Percentiles rank a stretch among this genome's conserved stretches.
phyloP scores from a whole-genome alignment of 2,329 filamentous ascomycete genomes.

The Aspergillus ochraceoroseus region DNA sequence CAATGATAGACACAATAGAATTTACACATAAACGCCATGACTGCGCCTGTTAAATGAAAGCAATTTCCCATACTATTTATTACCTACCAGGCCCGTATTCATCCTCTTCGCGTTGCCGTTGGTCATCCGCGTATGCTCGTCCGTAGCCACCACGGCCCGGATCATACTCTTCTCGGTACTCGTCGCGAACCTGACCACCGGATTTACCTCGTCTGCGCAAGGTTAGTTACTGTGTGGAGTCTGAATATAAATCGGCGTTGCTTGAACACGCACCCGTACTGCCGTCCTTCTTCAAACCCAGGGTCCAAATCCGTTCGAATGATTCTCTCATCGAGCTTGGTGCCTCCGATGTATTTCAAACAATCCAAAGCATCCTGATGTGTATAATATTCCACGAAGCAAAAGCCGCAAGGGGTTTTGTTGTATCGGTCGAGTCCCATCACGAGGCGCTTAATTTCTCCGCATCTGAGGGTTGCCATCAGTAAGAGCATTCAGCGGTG shows the following conservation, averaged over 20 bases:
- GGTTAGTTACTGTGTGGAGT: constrained; percentile 4
- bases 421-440: constrained; percentile 97
- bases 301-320: constrained; percentile 94
- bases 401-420: constrained; percentile 98
- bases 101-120: constrained; percentile 53
- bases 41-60: constrained; percentile 23
- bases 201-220: constrained; percentile 71
- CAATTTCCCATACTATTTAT: constrained; percentile 3
- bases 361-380: constrained; percentile 96
- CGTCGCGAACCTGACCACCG: constrained; percentile 92
- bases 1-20: constrained; percentile 28
- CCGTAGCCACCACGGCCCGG: constrained; percentile 89
- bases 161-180: constrained; percentile 96
- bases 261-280: constrained; percentile 63
- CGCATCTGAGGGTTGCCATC: constrained; percentile 51
- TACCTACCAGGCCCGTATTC: constrained; percentile 56
- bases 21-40: constrained; percentile 35
- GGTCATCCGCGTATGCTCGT: constrained; percentile 65
- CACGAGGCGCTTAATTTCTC: constrained; percentile 94
- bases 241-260: constrained; percentile 1
- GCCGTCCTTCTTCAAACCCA: constrained; percentile 89
- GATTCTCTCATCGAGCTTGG: constrained; percentile 94
- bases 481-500: constrained; percentile 11
- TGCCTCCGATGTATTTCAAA: constrained; percentile 97
- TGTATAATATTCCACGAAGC: constrained; percentile 98